Evolutionary conservation across 257 asterid species (phyloP).

Genomic region (Capsicum chinense): DNA sequence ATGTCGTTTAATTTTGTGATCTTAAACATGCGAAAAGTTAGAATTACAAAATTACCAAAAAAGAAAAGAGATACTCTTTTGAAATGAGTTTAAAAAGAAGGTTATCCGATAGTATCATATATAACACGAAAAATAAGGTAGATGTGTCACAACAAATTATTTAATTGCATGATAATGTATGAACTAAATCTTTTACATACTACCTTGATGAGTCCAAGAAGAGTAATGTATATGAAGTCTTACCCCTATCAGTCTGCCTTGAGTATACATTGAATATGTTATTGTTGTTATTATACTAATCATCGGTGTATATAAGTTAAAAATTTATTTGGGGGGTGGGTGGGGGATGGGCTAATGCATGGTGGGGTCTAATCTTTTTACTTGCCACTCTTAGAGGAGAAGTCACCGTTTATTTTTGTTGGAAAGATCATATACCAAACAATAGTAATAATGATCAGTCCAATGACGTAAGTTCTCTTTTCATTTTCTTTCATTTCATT

Average conservation of each 20-base stretch:
- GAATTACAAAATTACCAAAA: no score
- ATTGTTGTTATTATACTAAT: no score
- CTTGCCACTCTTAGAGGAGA: constrained; percentile 32
- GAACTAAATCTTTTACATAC: no score
- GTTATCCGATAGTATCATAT: not conserved
- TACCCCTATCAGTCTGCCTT: no score
- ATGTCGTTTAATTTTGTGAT: no score
- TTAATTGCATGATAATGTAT: no score
- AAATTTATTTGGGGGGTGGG: not conserved
- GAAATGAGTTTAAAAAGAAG: no score
- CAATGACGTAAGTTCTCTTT: not conserved
- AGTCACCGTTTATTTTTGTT: constrained; percentile 29
- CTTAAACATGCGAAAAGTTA: no score
- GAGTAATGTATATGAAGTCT: no score
- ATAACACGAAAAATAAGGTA: not conserved
- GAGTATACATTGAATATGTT: no score
- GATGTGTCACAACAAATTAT: not conserved
- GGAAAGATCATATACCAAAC: constrained; percentile 27
- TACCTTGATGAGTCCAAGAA: no score
- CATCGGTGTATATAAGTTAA: not conserved
- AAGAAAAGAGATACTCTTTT: no score
- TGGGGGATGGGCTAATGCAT: not conserved
- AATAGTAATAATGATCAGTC: not conserved
- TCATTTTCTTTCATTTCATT: constrained; percentile 6
- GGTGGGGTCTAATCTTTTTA: constrained; percentile 24